Evolutionary conservation across 2,329 filamentous ascomycete genomes (phyloP), one percentile per base, ranked within the genome.

Genomic region (Aspergillus texensis): DNA sequence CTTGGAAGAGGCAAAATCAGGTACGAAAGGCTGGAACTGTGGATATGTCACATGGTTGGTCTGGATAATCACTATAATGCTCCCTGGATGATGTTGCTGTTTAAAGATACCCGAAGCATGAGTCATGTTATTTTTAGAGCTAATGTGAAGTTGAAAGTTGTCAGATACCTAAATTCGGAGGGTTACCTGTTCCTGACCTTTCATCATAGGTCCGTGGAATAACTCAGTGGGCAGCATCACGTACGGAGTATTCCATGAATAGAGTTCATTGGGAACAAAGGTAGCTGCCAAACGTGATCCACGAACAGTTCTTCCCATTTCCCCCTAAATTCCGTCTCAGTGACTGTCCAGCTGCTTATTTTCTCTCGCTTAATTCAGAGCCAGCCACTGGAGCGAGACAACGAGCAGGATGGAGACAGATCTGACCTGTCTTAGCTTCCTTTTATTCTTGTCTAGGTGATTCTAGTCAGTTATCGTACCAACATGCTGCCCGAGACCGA

Each of bases 91-190:
- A 50, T 41, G 48, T 39, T 57, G 39, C 39, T 26, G 39, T 53
- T 54, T 48, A 28, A 58, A 45, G 57, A 65, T 65, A 65, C 60
- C 63, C 57, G 36, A 63, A 45, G 53, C 30, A 60, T 30, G 45
- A 58, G 19, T 32, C 21, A 24, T 58, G 32, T 46, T 63, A 65
- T 65, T 65, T 54, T 60, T 65, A 65, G 63, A 60, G 56, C 26
- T 54, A 57, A 58, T 63, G 57, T 36, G 56, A 60, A 53, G 48
- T 32, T 43, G 52, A 54, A 53, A 4, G 41, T 48, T 36, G 61
- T 41, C 50, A 62, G 57, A 24, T 58, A 36, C 24, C 39, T 41
- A 41, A 41, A 24, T 21, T 56, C 14, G 39, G 53, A 52, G 28
- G 21, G 41, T 32, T 26, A 28, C 21, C 34, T 21, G 30, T 60